Evolutionary conservation across 2,329 filamentous ascomycete genomes (phyloP), one percentile per base, ranked within the genome.

Genomic region (Aspergillus sp.): DNA sequence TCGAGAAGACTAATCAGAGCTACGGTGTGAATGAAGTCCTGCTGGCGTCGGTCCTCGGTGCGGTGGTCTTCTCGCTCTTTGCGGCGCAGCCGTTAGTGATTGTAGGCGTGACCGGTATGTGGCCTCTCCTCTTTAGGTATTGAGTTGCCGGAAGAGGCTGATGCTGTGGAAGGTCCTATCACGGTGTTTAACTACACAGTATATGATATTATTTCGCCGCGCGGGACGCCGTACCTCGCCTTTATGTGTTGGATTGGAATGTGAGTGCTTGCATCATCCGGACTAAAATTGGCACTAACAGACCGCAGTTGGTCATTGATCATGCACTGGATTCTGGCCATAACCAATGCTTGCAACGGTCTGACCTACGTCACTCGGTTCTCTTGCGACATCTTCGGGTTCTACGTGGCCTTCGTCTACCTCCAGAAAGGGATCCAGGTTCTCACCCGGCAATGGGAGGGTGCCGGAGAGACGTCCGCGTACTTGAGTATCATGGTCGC

Each of bases 181-280:
- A 95, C 91, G 14, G 90, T 95, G 24, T 95, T 95, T 67, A 95
- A 95, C 68, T 95, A 95, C 66, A 96, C 91, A 3, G 89, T 95
- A 2, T 95, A 92, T 74, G 87, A 94, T 69, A 95, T 96, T 58
- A 89, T 96, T 67, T 76, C 79, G 1, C 86, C 88, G 1, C 84
- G 84, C 0, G 89, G 88, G 1, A 88, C 87, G 4, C 86, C 92
- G 65, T 95, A 93, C 66, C 83, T 95, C 50, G 84, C 86, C 6
- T 96, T 96, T 69, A 95, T 95, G 91, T 87, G 85, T 64, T 93
- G 91, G 87, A 89, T 95, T 64, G 90, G 89, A 56, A 80, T 95
- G 77, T 86, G 71, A 73, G 82, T 56, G 40, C 16, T 10, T 6
- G 1, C 16, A 24, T 8, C 10, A 4, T 22, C 1, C 5, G 5